phyloP scores from a whole-genome alignment of 1,284 basidiomycete species.

The Malassezia furfur region DNA sequence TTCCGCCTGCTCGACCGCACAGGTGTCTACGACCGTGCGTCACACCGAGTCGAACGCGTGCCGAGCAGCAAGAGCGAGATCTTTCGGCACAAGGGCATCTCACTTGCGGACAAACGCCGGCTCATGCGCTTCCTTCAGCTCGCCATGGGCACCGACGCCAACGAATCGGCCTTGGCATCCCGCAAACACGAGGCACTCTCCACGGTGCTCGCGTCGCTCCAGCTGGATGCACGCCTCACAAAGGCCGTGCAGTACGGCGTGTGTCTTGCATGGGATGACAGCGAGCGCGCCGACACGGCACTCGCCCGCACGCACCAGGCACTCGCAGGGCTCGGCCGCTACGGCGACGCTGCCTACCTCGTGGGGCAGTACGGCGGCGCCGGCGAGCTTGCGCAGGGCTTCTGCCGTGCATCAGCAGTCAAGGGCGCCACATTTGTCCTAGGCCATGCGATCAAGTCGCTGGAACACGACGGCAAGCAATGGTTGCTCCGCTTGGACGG shows the following conservation, averaged over 20 bases:
- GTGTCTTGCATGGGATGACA: constrained; percentile 34
- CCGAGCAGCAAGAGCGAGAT: constrained; percentile 87
- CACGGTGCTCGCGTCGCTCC: not conserved
- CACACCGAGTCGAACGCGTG: constrained; percentile 51
- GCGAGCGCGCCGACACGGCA: constrained; percentile 21
- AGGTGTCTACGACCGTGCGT: constrained; percentile 7
- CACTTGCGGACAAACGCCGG: constrained; percentile 73
- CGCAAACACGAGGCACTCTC: not conserved
- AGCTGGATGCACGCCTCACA: not conserved
- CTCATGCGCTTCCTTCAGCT: constrained; percentile 68
- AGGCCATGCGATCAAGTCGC: constrained; percentile 20
- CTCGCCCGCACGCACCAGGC: constrained; percentile 50
- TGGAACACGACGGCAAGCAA: constrained; percentile 20
- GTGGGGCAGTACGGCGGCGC: constrained; percentile 83
- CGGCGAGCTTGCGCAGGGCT: constrained; percentile 42
- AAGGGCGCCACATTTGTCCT: constrained; percentile 37
- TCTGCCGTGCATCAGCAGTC: constrained; percentile 37
- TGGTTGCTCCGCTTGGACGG: constrained; percentile 51
- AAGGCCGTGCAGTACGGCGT: constrained; percentile 40
- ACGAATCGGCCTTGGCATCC: not conserved
- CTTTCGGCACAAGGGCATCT: constrained; percentile 72
- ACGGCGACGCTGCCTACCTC: constrained; percentile 81
- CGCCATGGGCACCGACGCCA: constrained; percentile 1
- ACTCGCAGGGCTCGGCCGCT: constrained; percentile 70
- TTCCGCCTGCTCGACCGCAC: constrained; percentile 69